Base-by-base conservation (phyloP, 108 stramenopile genomes). In the Fragilaria crotonensis region DNA sequence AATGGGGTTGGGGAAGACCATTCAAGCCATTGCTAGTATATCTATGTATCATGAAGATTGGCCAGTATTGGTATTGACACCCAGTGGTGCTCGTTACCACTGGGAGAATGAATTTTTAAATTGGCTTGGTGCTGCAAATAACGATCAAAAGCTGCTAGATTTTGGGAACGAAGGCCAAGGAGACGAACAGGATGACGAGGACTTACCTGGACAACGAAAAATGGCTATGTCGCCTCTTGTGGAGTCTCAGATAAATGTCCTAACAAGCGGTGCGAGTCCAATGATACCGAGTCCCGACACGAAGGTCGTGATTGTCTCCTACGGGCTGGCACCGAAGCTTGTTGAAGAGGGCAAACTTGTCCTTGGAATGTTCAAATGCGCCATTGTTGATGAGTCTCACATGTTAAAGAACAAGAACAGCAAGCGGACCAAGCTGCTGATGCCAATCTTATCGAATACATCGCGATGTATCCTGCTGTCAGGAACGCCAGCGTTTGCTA, bases 311-410 rank as follows among this genome's bases (percentile, higher is more conserved):
- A 84, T 93, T 33, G 83, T 81, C 48, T 89, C 88, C n/a, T 84
- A 84, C 31, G 86, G 88, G 22, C 73, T 93, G 23, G 87, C 80
- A 25, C 78, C 87, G 1, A 59, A 76, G 20, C 73, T 93, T 19
- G 69, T 76, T 1, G 70, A 76, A 25, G 64, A 65, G 0, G 52
- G 62, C 25, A 61, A 67, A 29, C 69, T 93, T 1, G 28, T 14
- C 18, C 72, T 74, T 0, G 86, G 86, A 14, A 60, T 85, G 63
- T 98, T 98, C 64, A 50, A 73, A 45, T 83, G 89, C 33, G 77
- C 90, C 21, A 89, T 97, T 56, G 92, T 96, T 5, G 98, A 99
- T 69, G 98, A 99, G 68, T 83, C 78, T 23, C 98, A 99, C 68
- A 94, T 87, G 76, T 76, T 99, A 22, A 96, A 95, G 62, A 95